Percentiles rank a stretch among this genome's conserved stretches.
Conservation (phyloP, 108 stramenopile genomes). For the Cyclotella baltica region DNA sequence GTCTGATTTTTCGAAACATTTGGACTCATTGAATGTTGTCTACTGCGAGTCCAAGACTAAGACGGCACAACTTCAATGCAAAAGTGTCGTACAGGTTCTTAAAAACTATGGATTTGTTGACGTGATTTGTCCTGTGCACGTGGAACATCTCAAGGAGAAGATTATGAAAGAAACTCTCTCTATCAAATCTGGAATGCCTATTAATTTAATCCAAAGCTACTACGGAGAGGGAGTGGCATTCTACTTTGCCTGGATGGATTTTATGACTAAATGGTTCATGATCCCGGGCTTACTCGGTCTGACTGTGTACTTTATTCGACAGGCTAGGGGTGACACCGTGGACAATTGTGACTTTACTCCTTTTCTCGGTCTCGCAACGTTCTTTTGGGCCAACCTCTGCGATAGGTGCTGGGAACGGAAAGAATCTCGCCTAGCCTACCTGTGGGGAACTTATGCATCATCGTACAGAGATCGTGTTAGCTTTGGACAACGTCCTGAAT, state of each 20-base stretch:
- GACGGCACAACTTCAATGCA: not conserved
- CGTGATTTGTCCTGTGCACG: constrained; percentile 58
- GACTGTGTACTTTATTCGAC: constrained; percentile 38
- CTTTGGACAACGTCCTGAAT: constrained; percentile 60
- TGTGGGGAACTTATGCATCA: constrained; percentile 60
- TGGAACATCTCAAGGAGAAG: constrained; percentile 25
- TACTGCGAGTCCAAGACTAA: constrained; percentile 6
- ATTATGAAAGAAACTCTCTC: constrained; percentile 51
- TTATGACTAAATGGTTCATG: constrained; percentile 57
- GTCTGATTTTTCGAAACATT: constrained; percentile 29
- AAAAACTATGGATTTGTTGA: constrained; percentile 57
- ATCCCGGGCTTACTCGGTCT: constrained; percentile 61
- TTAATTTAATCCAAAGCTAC: constrained; percentile 62
- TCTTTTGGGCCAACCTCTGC: constrained; percentile 75
- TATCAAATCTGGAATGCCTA: constrained; percentile 39
- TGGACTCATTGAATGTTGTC: constrained; percentile 25
- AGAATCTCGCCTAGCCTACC: constrained; percentile 58
- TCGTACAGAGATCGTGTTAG: constrained; percentile 29
- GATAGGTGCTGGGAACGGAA: constrained; percentile 73
- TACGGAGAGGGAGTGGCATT: constrained; percentile 73
- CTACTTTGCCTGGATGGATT: constrained; percentile 82
- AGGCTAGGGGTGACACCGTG: constrained; percentile 63
- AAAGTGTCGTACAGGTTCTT: constrained; percentile 23
- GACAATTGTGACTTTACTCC: constrained; percentile 75
- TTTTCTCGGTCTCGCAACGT: constrained; percentile 65